Conservation (phyloP, 2,329 filamentous ascomycete species). For the Aspergillus texensis region DNA sequence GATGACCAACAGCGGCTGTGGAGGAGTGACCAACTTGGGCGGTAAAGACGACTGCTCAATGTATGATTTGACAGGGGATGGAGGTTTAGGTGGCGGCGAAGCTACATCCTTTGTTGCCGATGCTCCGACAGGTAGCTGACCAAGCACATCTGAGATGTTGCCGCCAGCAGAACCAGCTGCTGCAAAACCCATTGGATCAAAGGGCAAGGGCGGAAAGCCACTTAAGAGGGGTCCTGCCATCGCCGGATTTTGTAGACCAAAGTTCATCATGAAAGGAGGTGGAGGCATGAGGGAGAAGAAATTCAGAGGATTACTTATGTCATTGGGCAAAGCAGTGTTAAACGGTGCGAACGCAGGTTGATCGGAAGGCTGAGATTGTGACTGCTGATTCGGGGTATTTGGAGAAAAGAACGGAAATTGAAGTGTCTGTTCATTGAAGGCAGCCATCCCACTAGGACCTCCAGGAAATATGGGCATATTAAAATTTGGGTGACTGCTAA, state of each 20-base stretch:
- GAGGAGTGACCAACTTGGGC: constrained; percentile 46
- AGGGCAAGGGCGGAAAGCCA: constrained; percentile 9
- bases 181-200: constrained; percentile 11
- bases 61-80: constrained; percentile 64
- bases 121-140: constrained; percentile 12
- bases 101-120: constrained; percentile 11
- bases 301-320: constrained; percentile 9
- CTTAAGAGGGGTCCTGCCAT: constrained; percentile 13
- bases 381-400: constrained; percentile 8
- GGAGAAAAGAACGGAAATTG: constrained; percentile 13
- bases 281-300: constrained; percentile 17
- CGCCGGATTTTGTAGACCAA: constrained; percentile 12
- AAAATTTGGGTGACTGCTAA: constrained; percentile 5
- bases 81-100: constrained; percentile 39
- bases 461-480: constrained; percentile 13
- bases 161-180: constrained; percentile 7
- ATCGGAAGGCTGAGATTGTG: constrained; percentile 9
- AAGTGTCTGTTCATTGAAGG: neutral
- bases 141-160: neutral
- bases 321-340: constrained; percentile 14
- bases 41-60: constrained; percentile 55
- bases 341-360: constrained; percentile 11
- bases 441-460: constrained; percentile 3
- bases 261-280: constrained; percentile 19
- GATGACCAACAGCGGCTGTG: constrained; percentile 74